These are phyloP conservation scores for Ophiostoma novo-ulmi DNA, from an alignment of 2,329 filamentous ascomycete species.

Conservation along the genomic window DNA sequence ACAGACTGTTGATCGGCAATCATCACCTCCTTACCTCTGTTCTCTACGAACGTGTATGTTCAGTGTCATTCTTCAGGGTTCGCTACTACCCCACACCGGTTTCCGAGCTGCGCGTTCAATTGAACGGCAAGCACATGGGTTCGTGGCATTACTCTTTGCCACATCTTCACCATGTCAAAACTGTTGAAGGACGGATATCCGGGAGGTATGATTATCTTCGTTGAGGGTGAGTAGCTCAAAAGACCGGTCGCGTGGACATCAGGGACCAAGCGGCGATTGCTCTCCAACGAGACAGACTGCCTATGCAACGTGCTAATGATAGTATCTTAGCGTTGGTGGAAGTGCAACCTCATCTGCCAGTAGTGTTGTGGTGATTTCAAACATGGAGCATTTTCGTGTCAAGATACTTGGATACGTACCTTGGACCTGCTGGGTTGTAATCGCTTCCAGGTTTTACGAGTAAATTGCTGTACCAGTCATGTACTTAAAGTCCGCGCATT, in stretches of 20 bases:
- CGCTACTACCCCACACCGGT: neutral
- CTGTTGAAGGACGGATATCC: neutral
- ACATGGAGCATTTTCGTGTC: neutral
- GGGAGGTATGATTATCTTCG: constrained; percentile 3
- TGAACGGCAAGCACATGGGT: neutral
- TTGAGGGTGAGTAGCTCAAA: neutral
- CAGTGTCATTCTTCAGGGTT: neutral
- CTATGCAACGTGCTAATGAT: constrained; percentile 3
- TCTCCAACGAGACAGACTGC: neutral
- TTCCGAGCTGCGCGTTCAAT: neutral
- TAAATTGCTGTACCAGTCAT: neutral
- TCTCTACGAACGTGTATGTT: neutral
- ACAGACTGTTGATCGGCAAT: neutral
- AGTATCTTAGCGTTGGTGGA: neutral
- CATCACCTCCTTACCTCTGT: neutral
- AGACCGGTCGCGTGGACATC: neutral
- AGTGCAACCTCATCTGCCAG: neutral
- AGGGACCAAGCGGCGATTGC: neutral
- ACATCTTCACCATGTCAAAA: neutral
- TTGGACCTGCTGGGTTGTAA: neutral
- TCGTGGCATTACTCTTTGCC: neutral
- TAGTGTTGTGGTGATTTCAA: neutral
- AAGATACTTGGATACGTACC: neutral
- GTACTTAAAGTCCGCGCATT: neutral
- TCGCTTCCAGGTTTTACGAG: neutral